phyloP scores from a whole-genome alignment of 2,329 filamentous ascomycete genomes.

The Paracorniculantispora psalliotae region DNA sequence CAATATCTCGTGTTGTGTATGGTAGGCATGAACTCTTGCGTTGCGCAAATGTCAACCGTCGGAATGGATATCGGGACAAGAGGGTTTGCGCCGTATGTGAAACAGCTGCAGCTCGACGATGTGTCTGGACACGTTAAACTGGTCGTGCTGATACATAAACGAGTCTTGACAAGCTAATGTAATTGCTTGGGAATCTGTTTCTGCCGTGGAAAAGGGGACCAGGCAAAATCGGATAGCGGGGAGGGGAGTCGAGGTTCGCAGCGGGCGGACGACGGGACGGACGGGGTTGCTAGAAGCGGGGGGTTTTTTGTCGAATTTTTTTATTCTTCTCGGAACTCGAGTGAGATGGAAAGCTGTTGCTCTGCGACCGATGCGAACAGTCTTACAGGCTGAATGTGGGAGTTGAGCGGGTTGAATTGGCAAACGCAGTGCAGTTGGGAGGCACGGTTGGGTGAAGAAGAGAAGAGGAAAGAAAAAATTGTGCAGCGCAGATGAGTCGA shows the following conservation, averaged over 20 bases:
- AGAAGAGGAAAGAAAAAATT: slow-evolving; percentile 7
- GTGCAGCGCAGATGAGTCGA: slow-evolving; percentile 9
- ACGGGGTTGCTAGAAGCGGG: slow-evolving; percentile 10
- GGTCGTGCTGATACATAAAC: slow-evolving; percentile 97
- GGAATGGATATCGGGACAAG: slow-evolving; percentile 82
- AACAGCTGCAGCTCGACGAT: slow-evolving; percentile 95
- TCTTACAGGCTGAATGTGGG: slow-evolving; percentile 10
- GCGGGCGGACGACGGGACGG: slow-evolving; percentile 1
- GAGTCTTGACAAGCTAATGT: slow-evolving; percentile 36
- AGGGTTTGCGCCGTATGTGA: slow-evolving; percentile 92
- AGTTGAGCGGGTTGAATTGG: not conserved
- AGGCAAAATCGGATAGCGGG: slow-evolving; percentile 13
- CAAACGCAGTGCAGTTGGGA: slow-evolving; percentile 7
- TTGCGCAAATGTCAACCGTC: slow-evolving; percentile 70
- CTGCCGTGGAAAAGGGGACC: slow-evolving; percentile 6
- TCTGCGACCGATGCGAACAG: slow-evolving; percentile 11
- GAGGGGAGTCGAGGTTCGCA: slow-evolving; percentile 1
- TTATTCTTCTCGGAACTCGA: not conserved
- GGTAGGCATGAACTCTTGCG: slow-evolving; percentile 54
- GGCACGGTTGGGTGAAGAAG: slow-evolving; percentile 13
- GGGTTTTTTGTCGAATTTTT: not conserved
- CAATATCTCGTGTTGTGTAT: slow-evolving; percentile 42
- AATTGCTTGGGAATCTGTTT: slow-evolving; percentile 8
- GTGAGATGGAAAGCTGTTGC: slow-evolving; percentile 2
- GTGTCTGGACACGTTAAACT: slow-evolving; percentile 87